phyloP scores from a whole-genome alignment of 1,139 yeast genomes.

The Arxiozyma telluris region DNA sequence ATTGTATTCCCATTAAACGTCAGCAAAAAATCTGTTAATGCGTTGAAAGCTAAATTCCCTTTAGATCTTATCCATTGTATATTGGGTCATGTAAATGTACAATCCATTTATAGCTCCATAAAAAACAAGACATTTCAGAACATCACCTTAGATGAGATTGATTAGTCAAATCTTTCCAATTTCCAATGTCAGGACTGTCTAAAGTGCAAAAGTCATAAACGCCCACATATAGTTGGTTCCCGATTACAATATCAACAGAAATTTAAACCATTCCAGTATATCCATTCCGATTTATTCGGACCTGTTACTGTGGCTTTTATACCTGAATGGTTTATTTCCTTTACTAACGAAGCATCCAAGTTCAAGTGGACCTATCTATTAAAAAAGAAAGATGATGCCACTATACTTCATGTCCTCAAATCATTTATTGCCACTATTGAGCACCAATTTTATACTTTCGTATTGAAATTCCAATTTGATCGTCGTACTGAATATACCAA shows the following conservation, averaged over 20 bases:
- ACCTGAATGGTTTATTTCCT: slow-evolving; percentile 6
- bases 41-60: background rate
- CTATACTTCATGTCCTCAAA: background rate
- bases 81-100: background rate
- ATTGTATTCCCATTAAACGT: too few relatives aligned
- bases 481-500: slow-evolving; percentile 10
- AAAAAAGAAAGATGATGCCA: background rate
- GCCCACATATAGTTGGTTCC: slow-evolving; percentile 4
- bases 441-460: slow-evolving; percentile 3
- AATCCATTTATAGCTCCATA: too few relatives aligned
- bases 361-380: slow-evolving; percentile 7
- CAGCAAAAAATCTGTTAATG: background rate
- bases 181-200: slow-evolving; percentile 7
- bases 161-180: background rate
- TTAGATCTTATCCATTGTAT: background rate
- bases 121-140: background rate
- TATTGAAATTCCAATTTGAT: slow-evolving; percentile 8
- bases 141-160: background rate
- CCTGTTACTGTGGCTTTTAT: slow-evolving; percentile 3
- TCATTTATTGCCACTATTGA: background rate
- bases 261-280: slow-evolving; percentile 5
- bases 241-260: slow-evolving; percentile 1
- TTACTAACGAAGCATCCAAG: slow-evolving; percentile 5
- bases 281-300: slow-evolving; percentile 8
- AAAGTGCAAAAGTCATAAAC: slow-evolving; percentile 1